Conservation (phyloP, 202 grass and related monocot species). For the Digitaria exilis region DNA sequence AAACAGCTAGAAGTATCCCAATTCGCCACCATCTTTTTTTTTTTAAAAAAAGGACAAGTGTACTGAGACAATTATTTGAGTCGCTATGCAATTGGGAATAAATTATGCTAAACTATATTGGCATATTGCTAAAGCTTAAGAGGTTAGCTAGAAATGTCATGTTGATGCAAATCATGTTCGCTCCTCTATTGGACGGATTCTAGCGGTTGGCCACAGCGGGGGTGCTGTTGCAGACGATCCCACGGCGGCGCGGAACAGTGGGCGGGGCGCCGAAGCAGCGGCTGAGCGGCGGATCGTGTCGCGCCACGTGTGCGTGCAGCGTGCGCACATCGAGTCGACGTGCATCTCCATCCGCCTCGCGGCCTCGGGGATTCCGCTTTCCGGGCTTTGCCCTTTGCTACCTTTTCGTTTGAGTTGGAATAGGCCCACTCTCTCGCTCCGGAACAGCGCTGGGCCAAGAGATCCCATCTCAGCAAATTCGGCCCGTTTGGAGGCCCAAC, state of each 20-base stretch:
- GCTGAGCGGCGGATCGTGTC: not conserved
- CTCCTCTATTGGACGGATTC: not conserved
- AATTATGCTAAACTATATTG: not conserved
- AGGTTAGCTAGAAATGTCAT: not conserved
- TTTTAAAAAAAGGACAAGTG: not conserved
- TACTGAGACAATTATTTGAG: not conserved
- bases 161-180: not conserved
- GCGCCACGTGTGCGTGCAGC: not conserved
- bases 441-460: not conserved
- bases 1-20: not conserved
- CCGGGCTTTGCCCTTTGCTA: not conserved
- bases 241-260: not conserved
- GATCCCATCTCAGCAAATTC: not conserved
- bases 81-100: not conserved
- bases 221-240: not conserved
- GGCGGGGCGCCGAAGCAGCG: conserved; percentile 30
- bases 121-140: not conserved
- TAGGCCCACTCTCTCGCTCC: not conserved
- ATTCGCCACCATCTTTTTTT: not conserved
- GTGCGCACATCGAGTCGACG: conserved; percentile 11
- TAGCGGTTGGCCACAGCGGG: not conserved
- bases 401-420: not conserved
- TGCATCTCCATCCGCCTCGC: too few species aligned
- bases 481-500: not conserved
- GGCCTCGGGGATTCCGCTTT: not conserved